These are phyloP conservation scores for Capronia americana DNA, from an alignment of 2,329 filamentous ascomycete species.

Conservation along the genomic window DNA sequence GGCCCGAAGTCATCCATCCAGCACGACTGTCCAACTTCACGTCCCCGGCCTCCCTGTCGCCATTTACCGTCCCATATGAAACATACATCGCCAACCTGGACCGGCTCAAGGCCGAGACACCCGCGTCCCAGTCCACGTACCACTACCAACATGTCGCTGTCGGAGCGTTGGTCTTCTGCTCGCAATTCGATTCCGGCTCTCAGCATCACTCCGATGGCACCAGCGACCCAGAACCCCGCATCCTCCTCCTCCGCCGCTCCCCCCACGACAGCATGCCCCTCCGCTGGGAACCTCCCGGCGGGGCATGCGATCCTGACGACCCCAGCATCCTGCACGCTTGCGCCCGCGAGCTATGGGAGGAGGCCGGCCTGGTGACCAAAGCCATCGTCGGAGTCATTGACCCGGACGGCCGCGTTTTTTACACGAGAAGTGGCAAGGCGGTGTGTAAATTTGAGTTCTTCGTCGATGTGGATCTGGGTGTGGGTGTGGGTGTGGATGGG, in stretches of 20 bases:
- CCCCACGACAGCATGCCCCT: constrained; percentile 48
- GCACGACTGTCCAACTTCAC: constrained; percentile 8
- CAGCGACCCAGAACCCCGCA: not conserved
- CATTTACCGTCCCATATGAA: constrained; percentile 13
- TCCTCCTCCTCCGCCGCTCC: constrained; percentile 55
- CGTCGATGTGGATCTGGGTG: constrained; percentile 43
- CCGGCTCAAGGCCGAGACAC: constrained; percentile 1
- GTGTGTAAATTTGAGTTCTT: constrained; percentile 49
- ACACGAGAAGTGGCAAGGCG: constrained; percentile 29
- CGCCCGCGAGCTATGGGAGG: constrained; percentile 59
- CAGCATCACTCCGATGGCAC: too few relatives aligned
- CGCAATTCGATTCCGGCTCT: too few relatives aligned
- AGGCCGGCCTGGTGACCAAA: constrained; percentile 56
- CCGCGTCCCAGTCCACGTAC: not conserved
- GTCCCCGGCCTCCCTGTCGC: constrained; percentile 12
- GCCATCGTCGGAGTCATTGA: constrained; percentile 52
- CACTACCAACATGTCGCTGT: constrained; percentile 26
- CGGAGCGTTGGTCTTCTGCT: constrained; percentile 27
- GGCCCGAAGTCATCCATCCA: not conserved
- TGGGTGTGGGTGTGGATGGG: not conserved
- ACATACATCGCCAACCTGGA: constrained; percentile 21
- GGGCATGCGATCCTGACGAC: constrained; percentile 55
- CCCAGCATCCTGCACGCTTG: constrained; percentile 56
- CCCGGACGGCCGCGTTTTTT: constrained; percentile 38
- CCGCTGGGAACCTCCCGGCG: constrained; percentile 61